Conservation (phyloP, 106 monocot genomes). For the Dioscorea dumetorum region DNA sequence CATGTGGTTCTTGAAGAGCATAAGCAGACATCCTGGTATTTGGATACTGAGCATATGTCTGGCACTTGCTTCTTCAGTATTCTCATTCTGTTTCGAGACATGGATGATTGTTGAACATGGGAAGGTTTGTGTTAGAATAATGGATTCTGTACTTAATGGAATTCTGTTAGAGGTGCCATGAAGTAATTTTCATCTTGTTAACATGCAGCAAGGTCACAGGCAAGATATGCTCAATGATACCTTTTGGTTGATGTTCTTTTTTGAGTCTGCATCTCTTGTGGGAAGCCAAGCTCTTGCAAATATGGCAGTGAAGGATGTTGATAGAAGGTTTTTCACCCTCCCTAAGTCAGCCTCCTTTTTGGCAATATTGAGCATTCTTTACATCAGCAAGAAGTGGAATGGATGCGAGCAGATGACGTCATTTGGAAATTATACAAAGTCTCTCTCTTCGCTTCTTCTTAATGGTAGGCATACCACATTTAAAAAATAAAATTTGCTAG, state of each 20-base stretch:
- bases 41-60: constrained; percentile 48
- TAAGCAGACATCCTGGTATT: constrained; percentile 38
- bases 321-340: constrained; percentile 41
- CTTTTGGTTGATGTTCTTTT: constrained; percentile 92
- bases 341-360: constrained; percentile 46
- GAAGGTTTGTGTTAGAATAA: constrained; percentile 48
- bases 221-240: constrained; percentile 64
- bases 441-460: constrained; percentile 61
- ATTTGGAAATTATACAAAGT: constrained; percentile 51
- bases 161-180: neutral
- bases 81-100: constrained; percentile 81
- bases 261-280: constrained; percentile 72
- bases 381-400: constrained; percentile 63
- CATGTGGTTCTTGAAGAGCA: constrained; percentile 48
- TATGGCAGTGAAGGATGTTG: constrained; percentile 48
- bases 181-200: constrained; percentile 4
- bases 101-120: constrained; percentile 92
- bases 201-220: constrained; percentile 81
- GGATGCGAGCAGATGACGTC: constrained; percentile 21
- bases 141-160: neutral
- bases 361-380: constrained; percentile 54
- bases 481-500: neutral
- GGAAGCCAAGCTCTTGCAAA: constrained; percentile 83
- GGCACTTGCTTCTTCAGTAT: constrained; percentile 65
- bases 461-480: constrained; percentile 33